Evolutionary conservation across 2,329 filamentous ascomycete genomes (phyloP), one percentile per base, ranked within the genome.

Genomic region (Calonectria pteridis): DNA sequence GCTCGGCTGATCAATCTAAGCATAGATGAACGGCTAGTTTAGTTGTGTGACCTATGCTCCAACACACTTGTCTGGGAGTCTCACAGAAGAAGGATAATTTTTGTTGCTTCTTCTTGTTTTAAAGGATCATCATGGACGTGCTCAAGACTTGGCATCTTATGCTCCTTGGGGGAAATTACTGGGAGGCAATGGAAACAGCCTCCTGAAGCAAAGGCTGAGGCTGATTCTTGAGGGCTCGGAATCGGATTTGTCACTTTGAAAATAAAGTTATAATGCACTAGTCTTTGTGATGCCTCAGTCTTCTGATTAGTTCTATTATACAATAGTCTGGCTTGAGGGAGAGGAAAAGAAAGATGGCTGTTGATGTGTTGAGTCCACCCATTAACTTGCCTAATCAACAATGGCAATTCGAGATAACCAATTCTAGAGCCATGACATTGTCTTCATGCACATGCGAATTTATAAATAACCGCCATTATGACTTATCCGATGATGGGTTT

Each of bases 21-120:
- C n/a, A 9, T 35, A 14, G 31, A 37, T 58, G 0, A 87, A 88
- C 4, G 89, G 90, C 79, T 92, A 92, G 81, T 92, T 92, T 92
- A 73, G 92, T 88, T 3, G 11, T 37, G 31, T n/a, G 29, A 6
- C 53, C 20, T 6, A 58, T 26, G 4, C 53, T 37, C 18, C 49
- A 46, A 46, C 16, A 18, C 29, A 51, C 14, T 33, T 33, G 40
- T 7, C 18, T 43, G 7, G 40, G 5, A 43, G 18, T 2, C 40
- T 43, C 40, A 33, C 33, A 43, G 18, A 20, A 40, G 16, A 20
- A 18, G 18, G 7, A 2, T 18, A n/a, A 10, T 5, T n/a, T n/a
- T 43, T 20, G n/a, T 43, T 43, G 16, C 6, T n/a, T 43, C 18
- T 43, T n/a, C 18, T 7, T n/a, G 6, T 43, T 43, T n/a, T 7